phyloP scores from a whole-genome alignment of 164 flowering plant genomes.

The Santalum album region DNA sequence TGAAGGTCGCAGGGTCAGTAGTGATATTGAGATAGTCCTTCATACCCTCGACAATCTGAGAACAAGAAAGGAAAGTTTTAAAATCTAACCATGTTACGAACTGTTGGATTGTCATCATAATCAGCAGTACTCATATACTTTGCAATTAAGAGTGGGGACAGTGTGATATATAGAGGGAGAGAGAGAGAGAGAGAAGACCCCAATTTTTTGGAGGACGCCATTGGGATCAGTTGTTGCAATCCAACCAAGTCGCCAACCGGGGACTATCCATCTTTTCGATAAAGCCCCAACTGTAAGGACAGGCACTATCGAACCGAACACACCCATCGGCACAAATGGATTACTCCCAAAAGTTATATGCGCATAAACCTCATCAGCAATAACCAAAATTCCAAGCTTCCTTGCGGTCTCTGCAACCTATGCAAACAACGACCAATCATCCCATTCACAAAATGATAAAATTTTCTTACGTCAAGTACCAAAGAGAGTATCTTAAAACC shows the following conservation, averaged over 20 bases:
- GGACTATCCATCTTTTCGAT: slow-evolving; percentile 56
- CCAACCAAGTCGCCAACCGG: slow-evolving; percentile 70
- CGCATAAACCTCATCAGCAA: slow-evolving; percentile 55
- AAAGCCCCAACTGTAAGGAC: slow-evolving; percentile 50
- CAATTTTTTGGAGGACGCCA: slow-evolving; percentile 26
- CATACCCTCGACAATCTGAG: slow-evolving; percentile 26
- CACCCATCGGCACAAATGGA: slow-evolving; percentile 50
- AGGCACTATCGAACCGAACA: slow-evolving; percentile 40
- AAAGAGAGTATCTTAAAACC: no score
- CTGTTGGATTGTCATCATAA: neutral
- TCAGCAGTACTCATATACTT: no score
- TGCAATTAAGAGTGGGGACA: no score
- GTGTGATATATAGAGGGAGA: no score
- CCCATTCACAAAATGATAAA: no score
- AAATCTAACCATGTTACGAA: neutral
- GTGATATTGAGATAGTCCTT: slow-evolving; percentile 19
- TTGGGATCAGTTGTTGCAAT: slow-evolving; percentile 37
- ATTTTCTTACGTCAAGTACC: no score
- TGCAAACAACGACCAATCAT: no score
- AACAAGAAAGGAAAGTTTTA: neutral
- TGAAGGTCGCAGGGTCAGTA: slow-evolving; percentile 34
- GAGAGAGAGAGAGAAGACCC: no score
- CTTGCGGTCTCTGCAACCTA: slow-evolving; percentile 55
- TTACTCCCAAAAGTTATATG: slow-evolving; percentile 37
- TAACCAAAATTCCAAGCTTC: slow-evolving; percentile 42